phyloP scores from a whole-genome alignment of 495 filamentous ascomycete species.

The Aspergillus ellipticus region DNA sequence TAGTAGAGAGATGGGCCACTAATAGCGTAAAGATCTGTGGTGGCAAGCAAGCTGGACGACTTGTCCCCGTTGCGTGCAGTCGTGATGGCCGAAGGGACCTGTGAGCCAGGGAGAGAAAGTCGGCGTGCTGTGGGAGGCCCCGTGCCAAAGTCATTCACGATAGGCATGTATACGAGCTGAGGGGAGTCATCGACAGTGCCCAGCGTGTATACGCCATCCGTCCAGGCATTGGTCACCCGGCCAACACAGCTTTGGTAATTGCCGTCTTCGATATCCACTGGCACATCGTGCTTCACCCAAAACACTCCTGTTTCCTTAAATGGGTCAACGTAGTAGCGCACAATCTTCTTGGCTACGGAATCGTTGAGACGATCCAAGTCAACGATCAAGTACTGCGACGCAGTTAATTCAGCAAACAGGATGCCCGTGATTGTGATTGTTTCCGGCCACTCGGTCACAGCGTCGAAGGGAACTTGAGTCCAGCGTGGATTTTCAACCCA shows the following conservation, averaged over 20 bases:
- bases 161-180: background rate
- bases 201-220: conserved; percentile 8
- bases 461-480: conserved; percentile 3
- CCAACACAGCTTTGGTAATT: conserved; percentile 8
- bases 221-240: background rate
- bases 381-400: background rate
- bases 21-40: conserved; percentile 4
- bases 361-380: background rate
- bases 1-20: background rate
- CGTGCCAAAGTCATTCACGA: conserved; percentile 2
- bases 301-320: background rate
- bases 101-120: background rate
- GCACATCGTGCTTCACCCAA: conserved; percentile 7
- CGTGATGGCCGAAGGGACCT: conserved; percentile 1
- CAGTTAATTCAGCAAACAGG: background rate
- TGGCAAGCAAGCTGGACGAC: background rate
- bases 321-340: conserved; percentile 4
- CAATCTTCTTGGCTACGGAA: background rate
- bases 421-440: background rate
- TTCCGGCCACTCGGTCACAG: background rate
- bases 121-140: background rate
- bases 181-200: background rate
- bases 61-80: background rate
- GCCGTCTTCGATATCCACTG: background rate
- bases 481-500: background rate